Conservation (phyloP, 2,329 filamentous ascomycete genomes). For the Magnaporthales sp. region DNA sequence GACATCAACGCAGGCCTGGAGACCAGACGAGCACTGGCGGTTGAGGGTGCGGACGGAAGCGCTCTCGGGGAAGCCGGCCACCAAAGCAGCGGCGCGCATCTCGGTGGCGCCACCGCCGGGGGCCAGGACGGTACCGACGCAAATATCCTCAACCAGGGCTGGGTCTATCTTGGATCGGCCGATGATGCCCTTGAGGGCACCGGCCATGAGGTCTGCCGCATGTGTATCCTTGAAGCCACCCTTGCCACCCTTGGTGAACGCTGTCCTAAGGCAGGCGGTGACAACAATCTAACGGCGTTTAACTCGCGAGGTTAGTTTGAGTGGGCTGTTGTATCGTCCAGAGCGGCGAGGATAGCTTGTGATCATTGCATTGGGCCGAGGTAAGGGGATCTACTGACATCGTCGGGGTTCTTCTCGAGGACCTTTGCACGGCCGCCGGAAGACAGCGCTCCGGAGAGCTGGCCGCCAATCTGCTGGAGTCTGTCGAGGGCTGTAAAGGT, state of each 20-base stretch:
- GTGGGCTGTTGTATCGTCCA: neutral
- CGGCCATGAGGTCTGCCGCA: slow-evolving; percentile 76
- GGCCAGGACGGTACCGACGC: slow-evolving; percentile 82
- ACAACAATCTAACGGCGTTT: slow-evolving; percentile 60
- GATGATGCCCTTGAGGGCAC: slow-evolving; percentile 73
- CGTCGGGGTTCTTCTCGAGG: slow-evolving; percentile 58
- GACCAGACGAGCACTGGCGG: slow-evolving; percentile 86
- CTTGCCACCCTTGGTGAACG: slow-evolving; percentile 88
- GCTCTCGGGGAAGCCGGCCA: slow-evolving; percentile 80
- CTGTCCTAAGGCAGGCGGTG: slow-evolving; percentile 82
- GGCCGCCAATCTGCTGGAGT: slow-evolving; percentile 52
- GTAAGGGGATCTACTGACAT: slow-evolving; percentile 34
- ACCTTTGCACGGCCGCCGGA: slow-evolving; percentile 44
- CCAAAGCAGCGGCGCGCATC: slow-evolving; percentile 85
- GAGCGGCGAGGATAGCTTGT: slow-evolving; percentile 15
- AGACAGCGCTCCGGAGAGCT: slow-evolving; percentile 42
- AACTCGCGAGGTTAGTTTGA: neutral
- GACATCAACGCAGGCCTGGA: slow-evolving; percentile 89
- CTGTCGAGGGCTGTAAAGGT: slow-evolving; percentile 40
- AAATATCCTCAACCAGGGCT: slow-evolving; percentile 79
- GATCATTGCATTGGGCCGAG: neutral
- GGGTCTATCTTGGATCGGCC: slow-evolving; percentile 85
- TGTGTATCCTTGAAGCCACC: slow-evolving; percentile 93
- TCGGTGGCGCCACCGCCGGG: slow-evolving; percentile 94
- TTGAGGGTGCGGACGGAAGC: slow-evolving; percentile 84